These are phyloP conservation scores for Rhipidocladum racemiflorum DNA, from an alignment of 176 grass and related monocot species.

Conservation along the genomic window DNA sequence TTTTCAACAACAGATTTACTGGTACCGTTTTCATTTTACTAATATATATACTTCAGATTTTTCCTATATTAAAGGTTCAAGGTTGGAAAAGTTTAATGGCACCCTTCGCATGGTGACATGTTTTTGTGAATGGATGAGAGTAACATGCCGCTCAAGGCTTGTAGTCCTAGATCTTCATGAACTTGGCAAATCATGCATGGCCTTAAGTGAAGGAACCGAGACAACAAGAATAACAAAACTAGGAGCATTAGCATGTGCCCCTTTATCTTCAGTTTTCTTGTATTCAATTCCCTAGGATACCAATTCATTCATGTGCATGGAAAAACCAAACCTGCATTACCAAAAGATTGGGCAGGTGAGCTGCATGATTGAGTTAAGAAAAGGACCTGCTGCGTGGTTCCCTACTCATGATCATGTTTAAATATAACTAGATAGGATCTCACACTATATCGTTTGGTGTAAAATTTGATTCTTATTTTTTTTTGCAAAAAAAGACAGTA, in stretches of 20 bases:
- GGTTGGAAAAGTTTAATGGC: slow-evolving; percentile 19
- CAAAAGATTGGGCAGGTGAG: slow-evolving; percentile 52
- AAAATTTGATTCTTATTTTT: too few species aligned
- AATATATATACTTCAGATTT: background rate
- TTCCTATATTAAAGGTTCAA: background rate
- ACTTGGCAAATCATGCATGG: slow-evolving; percentile 37
- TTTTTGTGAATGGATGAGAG: slow-evolving; percentile 1
- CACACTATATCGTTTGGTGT: too few species aligned
- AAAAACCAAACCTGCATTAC: slow-evolving; percentile 45
- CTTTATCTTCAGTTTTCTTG: slow-evolving; percentile 50
- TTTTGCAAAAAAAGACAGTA: accelerated
- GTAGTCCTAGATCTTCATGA: slow-evolving; percentile 14
- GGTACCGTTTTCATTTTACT: background rate
- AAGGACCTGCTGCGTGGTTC: slow-evolving; percentile 40
- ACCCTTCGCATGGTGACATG: slow-evolving; percentile 1
- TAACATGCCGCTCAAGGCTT: slow-evolving; percentile 41
- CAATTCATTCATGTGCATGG: slow-evolving; percentile 50
- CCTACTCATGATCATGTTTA: slow-evolving; percentile 46
- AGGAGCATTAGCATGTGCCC: slow-evolving; percentile 46
- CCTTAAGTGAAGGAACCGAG: slow-evolving; percentile 18
- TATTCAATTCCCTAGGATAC: slow-evolving; percentile 56
- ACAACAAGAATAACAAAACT: slow-evolving; percentile 33
- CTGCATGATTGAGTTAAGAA: slow-evolving; percentile 48
- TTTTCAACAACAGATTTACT: background rate
- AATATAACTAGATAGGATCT: background rate